Conservation (phyloP, 495 filamentous ascomycete genomes). For the Mytilinidion resinicola region DNA sequence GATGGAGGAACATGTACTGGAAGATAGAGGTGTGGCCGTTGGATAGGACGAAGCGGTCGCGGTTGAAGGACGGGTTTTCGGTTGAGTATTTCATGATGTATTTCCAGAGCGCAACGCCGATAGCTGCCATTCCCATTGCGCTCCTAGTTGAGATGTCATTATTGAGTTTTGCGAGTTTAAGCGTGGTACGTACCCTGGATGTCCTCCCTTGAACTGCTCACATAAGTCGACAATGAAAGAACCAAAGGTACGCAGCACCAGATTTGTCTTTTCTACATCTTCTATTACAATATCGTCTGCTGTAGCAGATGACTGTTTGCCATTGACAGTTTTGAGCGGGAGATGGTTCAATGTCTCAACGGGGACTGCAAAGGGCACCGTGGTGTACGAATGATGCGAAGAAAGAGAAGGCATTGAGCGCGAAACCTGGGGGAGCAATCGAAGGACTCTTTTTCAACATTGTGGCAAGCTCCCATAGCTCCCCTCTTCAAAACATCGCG, state of each 20-base stretch:
- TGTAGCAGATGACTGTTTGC: too few relatives aligned
- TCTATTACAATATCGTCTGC: too few relatives aligned
- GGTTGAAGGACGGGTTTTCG: conserved; percentile 44
- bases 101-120: conserved; percentile 47
- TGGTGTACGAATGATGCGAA: too few relatives aligned
- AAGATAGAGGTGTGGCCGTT: conserved; percentile 57
- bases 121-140: conserved; percentile 53
- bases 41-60: conserved; percentile 50
- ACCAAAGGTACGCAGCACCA: conserved; percentile 48
- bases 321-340: too few relatives aligned
- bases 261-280: conserved; percentile 18
- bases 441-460: too few relatives aligned
- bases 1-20: conserved; percentile 53
- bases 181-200: conserved; percentile 44
- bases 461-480: too few relatives aligned
- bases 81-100: conserved; percentile 49
- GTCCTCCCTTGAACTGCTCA: conserved; percentile 53
- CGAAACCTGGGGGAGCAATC: too few relatives aligned
- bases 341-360: too few relatives aligned
- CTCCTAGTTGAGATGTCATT: conserved; percentile 28
- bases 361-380: too few relatives aligned
- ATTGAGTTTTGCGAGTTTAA: not conserved
- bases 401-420: too few relatives aligned
- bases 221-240: conserved; percentile 53
- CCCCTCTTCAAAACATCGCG: too few relatives aligned